These are phyloP conservation scores for Acidomyces sp. DNA, from an alignment of 495 filamentous ascomycete species.

Conservation along the genomic window DNA sequence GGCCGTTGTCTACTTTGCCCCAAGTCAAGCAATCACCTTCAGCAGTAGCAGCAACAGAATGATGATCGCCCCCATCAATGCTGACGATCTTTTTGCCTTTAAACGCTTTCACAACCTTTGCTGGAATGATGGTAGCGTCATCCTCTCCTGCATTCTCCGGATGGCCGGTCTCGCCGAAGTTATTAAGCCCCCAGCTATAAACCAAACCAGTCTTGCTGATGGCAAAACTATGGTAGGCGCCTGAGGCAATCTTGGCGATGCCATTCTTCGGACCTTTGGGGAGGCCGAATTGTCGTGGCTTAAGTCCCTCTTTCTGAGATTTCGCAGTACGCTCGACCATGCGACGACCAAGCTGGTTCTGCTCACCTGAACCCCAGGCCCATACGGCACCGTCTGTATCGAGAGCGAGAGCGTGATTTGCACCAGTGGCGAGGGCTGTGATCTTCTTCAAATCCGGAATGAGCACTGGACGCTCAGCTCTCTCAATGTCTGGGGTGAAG, in stretches of 20 bases:
- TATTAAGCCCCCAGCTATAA: conserved; percentile 80
- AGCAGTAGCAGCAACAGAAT: conserved; percentile 48
- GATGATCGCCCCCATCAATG: conserved; percentile 56
- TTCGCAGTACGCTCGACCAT: conserved; percentile 51
- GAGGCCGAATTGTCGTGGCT: conserved; percentile 56
- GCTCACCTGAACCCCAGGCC: conserved; percentile 62
- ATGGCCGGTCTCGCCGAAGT: conserved; percentile 69
- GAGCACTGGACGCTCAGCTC: conserved; percentile 34
- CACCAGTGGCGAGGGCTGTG: conserved; percentile 45
- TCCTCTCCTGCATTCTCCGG: conserved; percentile 54
- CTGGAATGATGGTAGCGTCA: conserved; percentile 43
- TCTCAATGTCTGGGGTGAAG: conserved; percentile 36
- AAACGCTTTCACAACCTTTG: conserved; percentile 46
- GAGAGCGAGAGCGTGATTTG: conserved; percentile 60
- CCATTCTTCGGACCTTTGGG: conserved; percentile 36
- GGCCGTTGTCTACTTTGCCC: conserved; percentile 54
- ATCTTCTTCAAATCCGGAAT: conserved; percentile 49
- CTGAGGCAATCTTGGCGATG: conserved; percentile 43
- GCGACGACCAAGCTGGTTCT: conserved; percentile 61
- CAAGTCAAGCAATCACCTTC: conserved; percentile 52
- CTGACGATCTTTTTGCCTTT: conserved; percentile 36
- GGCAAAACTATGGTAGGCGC: conserved; percentile 65
- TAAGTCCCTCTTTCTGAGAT: conserved; percentile 45
- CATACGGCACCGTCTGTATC: conserved; percentile 51
- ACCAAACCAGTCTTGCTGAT: conserved; percentile 57